Evolutionary conservation across 108 stramenopile species (phyloP).

Genomic region (Cyclotella atomus): DNA sequence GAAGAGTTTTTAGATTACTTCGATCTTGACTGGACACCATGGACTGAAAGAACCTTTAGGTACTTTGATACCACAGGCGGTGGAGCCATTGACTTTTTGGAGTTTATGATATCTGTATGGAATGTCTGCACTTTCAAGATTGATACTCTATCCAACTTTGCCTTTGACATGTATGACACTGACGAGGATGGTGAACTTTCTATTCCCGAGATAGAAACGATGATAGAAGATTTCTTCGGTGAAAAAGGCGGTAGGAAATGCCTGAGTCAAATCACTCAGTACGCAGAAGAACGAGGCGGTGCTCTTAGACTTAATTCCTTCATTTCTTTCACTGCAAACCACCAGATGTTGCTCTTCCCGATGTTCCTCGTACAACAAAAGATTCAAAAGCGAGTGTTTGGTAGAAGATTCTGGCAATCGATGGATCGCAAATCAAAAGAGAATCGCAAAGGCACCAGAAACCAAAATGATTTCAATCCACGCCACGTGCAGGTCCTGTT

Average conservation of each 20-base stretch:
- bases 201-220: constrained; percentile 51
- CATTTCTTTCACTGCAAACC: constrained; percentile 36
- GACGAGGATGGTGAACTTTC: constrained; percentile 53
- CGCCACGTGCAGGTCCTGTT: constrained; percentile 49
- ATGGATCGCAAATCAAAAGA: constrained; percentile 29
- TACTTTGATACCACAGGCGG: constrained; percentile 55
- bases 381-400: constrained; percentile 43
- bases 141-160: constrained; percentile 50
- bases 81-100: constrained; percentile 56
- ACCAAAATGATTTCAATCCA: constrained; percentile 43
- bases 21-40: constrained; percentile 46
- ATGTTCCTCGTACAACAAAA: constrained; percentile 47
- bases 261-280: constrained; percentile 36
- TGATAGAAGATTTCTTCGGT: constrained; percentile 55
- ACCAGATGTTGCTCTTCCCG: constrained; percentile 49
- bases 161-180: constrained; percentile 60
- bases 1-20: constrained; percentile 52
- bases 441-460: too few species aligned
- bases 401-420: constrained; percentile 35
- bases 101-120: constrained; percentile 54
- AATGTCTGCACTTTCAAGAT: constrained; percentile 55
- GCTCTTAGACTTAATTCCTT: constrained; percentile 46
- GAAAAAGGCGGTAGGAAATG: constrained; percentile 27
- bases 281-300: constrained; percentile 49
- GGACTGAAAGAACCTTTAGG: constrained; percentile 48